Evolutionary conservation across 768 basidiomycete species (phyloP), one percentile per base, ranked within the genome.

Genomic region (Boletus patriciae): DNA sequence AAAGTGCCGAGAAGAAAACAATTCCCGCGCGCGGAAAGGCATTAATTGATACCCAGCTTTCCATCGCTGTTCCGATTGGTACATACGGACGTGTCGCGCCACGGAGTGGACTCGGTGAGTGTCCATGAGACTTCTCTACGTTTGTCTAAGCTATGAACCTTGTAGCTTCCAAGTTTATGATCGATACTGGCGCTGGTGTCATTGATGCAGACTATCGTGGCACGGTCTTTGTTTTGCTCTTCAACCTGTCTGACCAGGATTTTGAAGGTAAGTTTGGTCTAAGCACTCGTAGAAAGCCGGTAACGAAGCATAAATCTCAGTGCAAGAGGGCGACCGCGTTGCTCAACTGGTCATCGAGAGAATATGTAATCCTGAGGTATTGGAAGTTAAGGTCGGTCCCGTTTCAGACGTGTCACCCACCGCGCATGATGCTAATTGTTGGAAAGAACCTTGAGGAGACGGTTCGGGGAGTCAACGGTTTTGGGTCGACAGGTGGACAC

Each of bases 11-110:
- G 70, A 78, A 78, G 54, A 94, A 92, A 68, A 72, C 78, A 9
- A 83, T 98, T 18, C 93, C 95, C 13, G 93, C 94, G 2, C 86
- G 79, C 50, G 96, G 94, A 51, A 97, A 96, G 72, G 96, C 94
- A 6, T 77, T 98, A 37, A 74, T 99, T 38, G 88, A 95, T 69
- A 94, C 93, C 16, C 92, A 94, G 61, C 77, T 98, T 51, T 94
- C 94, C 25, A 87, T 99, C 58, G 95, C 94, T 21, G 92, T 99
- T 2, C 97, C 97, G 1, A 76, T 77, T 42, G 97, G 94, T 3
- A 94, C 94, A 4, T 98, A 99, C 68, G 97, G 96, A 60, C 92
- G 97, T 52, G 88, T 99, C 55, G 97, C 97, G 3, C 97, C 97
- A 19, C 84, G 96, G 23, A 93, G 90, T 70, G 97, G 97, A 19